phyloP scores from a whole-genome alignment of 179 eudicot genomes.

The Nepenthes alata region DNA sequence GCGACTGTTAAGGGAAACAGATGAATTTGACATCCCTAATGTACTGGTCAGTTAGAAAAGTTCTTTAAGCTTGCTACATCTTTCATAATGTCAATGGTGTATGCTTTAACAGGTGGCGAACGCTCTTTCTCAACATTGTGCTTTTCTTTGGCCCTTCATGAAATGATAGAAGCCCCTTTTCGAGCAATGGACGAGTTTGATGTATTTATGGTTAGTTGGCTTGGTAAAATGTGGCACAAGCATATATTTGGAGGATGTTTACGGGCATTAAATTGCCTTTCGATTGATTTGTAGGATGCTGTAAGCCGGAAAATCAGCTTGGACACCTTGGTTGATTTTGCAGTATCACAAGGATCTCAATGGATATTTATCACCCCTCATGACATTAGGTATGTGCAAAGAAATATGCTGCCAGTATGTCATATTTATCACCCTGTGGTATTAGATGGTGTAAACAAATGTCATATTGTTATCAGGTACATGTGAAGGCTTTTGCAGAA shows the following conservation, averaged over 20 bases:
- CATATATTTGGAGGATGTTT: neutral
- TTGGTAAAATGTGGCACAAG: neutral
- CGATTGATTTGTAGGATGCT: constrained; percentile 51
- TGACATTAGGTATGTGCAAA: constrained; percentile 61
- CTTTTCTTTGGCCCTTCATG: constrained; percentile 92
- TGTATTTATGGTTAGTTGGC: constrained; percentile 76
- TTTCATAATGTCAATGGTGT: too few relatives aligned
- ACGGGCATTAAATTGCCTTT: neutral
- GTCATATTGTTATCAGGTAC: too few relatives aligned
- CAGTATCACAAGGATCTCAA: constrained; percentile 78
- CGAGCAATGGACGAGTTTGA: constrained; percentile 99
- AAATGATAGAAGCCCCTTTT: constrained; percentile 95
- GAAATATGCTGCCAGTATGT: neutral
- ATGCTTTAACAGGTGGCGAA: constrained; percentile 58
- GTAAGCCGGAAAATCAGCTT: constrained; percentile 95
- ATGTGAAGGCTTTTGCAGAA: too few relatives aligned
- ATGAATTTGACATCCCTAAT: too few relatives aligned
- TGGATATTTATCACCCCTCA: constrained; percentile 98
- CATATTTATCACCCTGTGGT: neutral
- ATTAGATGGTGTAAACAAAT: neutral
- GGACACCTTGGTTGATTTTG: constrained; percentile 83
- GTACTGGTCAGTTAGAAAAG: too few relatives aligned
- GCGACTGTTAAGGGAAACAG: too few relatives aligned
- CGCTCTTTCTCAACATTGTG: constrained; percentile 93
- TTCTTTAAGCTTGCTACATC: too few relatives aligned